These are phyloP conservation scores for Pythium dissimile DNA, from an alignment of 352 stramenopile species.

Conservation along the genomic window DNA sequence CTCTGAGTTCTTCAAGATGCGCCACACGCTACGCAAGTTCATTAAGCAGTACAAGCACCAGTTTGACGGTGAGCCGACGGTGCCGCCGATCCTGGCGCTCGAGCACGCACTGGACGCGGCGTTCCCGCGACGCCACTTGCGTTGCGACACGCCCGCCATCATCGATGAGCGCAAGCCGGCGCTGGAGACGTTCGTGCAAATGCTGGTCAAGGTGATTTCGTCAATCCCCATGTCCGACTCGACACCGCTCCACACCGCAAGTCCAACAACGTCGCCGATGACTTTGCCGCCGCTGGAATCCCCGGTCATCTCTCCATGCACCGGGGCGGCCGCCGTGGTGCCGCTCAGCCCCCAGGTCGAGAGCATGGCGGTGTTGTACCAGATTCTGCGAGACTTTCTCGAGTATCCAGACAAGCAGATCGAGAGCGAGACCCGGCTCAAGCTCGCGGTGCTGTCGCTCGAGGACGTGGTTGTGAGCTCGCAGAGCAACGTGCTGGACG, in stretches of 20 bases:
- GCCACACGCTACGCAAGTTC: constrained; percentile 57
- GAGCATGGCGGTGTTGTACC: constrained; percentile 59
- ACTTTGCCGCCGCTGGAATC: not conserved
- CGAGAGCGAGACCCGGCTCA: constrained; percentile 81
- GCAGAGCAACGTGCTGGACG: constrained; percentile 55
- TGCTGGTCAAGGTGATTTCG: constrained; percentile 77
- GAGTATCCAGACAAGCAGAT: constrained; percentile 86
- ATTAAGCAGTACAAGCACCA: constrained; percentile 60
- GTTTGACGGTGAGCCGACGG: constrained; percentile 3
- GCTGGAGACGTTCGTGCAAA: constrained; percentile 77
- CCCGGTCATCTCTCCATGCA: not conserved
- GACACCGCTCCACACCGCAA: constrained; percentile 10
- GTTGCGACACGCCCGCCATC: constrained; percentile 66
- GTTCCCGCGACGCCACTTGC: constrained; percentile 76
- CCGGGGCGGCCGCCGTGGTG: not conserved
- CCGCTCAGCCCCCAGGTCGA: constrained; percentile 28
- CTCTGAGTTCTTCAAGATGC: constrained; percentile 79
- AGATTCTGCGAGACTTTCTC: constrained; percentile 76
- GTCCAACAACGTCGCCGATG: constrained; percentile 10
- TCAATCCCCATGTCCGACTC: constrained; percentile 57
- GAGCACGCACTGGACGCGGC: constrained; percentile 43
- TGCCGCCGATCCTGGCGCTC: constrained; percentile 42
- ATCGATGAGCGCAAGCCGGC: constrained; percentile 63
- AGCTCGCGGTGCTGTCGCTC: constrained; percentile 74
- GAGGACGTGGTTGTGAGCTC: constrained; percentile 82